Conservation (phyloP, 2,329 filamentous ascomycete species). For the Botrytis hyacinthi region DNA sequence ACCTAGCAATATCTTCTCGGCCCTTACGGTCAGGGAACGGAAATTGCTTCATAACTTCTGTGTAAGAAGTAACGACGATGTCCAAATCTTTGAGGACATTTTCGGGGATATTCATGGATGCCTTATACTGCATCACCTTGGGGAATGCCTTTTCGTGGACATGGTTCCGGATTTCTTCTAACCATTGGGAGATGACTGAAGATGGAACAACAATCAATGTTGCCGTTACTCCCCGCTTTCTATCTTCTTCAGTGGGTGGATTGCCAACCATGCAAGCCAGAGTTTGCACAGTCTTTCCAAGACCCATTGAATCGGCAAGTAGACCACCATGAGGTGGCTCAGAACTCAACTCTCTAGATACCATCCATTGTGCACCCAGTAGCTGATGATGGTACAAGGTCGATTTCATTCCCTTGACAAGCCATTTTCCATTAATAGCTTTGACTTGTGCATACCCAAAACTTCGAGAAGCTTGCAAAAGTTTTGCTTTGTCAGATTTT, state of each 20-base stretch:
- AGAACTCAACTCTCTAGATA: conserved; percentile 45
- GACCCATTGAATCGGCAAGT: conserved; percentile 60
- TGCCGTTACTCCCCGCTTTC: conserved; percentile 25
- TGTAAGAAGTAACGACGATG: conserved; percentile 35
- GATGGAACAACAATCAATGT: conserved; percentile 37
- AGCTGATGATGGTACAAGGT: conserved; percentile 51
- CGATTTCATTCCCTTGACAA: conserved; percentile 48
- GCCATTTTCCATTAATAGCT: conserved; percentile 41
- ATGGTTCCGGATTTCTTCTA: conserved; percentile 34
- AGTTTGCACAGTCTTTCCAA: conserved; percentile 61
- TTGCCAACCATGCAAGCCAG: conserved; percentile 41
- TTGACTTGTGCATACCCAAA: conserved; percentile 44
- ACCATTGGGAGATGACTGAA: conserved; percentile 36
- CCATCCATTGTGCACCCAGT: conserved; percentile 53
- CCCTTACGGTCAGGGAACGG: conserved; percentile 89
- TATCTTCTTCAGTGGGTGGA: conserved; percentile 44
- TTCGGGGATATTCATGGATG: conserved; percentile 6
- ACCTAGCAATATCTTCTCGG: conserved; percentile 70
- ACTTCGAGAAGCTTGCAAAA: conserved; percentile 43
- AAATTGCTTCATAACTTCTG: conserved; percentile 58
- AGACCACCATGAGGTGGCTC: conserved; percentile 51
- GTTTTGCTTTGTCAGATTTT: conserved; percentile 39
- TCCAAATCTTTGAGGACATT: conserved; percentile 29
- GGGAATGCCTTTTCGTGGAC: conserved; percentile 25
- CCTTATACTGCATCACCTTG: conserved; percentile 33